Conservation (phyloP, 2,329 filamentous ascomycete species). For the Myriosclerotinia scirpicola region DNA sequence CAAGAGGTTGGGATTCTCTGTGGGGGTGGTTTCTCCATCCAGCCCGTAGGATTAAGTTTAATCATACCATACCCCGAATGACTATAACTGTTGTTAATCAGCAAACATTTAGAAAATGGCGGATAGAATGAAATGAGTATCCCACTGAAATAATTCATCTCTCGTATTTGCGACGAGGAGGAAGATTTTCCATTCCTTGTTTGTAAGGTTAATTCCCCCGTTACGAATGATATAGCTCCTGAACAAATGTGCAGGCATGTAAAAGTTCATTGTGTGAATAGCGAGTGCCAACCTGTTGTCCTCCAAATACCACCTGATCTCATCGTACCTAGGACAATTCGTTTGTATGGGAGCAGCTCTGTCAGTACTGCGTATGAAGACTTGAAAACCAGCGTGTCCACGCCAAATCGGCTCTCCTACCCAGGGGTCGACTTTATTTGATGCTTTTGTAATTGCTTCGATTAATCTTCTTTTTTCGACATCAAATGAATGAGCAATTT, state of each 20-base stretch:
- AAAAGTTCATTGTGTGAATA: constrained; percentile 12
- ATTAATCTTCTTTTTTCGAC: background rate
- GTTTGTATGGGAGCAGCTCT: constrained; percentile 8
- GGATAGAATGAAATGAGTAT: background rate
- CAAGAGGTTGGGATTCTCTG: background rate
- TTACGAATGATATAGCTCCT: constrained; percentile 6
- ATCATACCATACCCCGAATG: background rate
- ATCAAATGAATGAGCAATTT: constrained; percentile 8
- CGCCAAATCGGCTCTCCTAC: background rate
- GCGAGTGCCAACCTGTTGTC: constrained; percentile 9
- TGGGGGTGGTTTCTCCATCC: background rate
- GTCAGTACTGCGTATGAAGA: background rate
- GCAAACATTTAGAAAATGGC: background rate
- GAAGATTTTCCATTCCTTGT: constrained; percentile 12
- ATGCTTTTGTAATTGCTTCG: background rate
- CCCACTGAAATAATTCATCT: constrained; percentile 7
- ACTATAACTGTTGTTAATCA: background rate
- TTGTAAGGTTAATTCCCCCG: constrained; percentile 8
- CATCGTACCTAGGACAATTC: constrained; percentile 2
- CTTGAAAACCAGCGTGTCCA: background rate
- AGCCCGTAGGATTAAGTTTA: background rate
- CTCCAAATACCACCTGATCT: constrained; percentile 9
- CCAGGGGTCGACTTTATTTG: background rate
- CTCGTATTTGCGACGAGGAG: constrained; percentile 13
- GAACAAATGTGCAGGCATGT: constrained; percentile 14